phyloP scores from a whole-genome alignment of 306 rosid species.

The Amphicarpaea edgeworthii region DNA sequence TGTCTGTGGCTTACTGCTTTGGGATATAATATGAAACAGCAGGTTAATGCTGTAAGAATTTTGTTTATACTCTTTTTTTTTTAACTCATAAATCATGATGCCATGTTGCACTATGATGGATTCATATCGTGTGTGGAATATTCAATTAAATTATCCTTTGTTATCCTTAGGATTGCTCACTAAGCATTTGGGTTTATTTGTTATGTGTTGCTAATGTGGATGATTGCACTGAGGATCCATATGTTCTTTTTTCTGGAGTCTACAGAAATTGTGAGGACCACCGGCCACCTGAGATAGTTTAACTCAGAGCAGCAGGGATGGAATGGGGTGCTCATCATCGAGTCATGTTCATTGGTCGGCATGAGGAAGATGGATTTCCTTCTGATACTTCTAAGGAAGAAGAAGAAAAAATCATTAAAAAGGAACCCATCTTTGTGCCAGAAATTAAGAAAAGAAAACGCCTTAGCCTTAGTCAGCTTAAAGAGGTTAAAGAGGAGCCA shows the following conservation, averaged over 20 bases:
- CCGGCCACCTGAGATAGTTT: conserved; percentile 30
- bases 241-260: conserved; percentile 34
- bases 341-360: conserved; percentile 40
- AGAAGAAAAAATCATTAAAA: conserved; percentile 47
- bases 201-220: conserved; percentile 21
- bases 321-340: conserved; percentile 56
- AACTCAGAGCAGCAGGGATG: conserved; percentile 47
- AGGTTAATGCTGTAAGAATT: neutral
- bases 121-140: neutral
- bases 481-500: conserved; percentile 56
- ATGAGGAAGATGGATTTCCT: conserved; percentile 47
- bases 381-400: conserved; percentile 46
- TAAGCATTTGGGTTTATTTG: conserved; percentile 18
- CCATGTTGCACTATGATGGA: neutral
- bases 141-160: neutral
- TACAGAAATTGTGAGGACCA: conserved; percentile 33
- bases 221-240: conserved; percentile 12
- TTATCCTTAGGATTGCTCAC: neutral
- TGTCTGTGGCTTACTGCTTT: neutral
- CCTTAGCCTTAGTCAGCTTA: conserved; percentile 59
- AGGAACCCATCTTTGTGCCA: conserved; percentile 49
- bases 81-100: neutral
- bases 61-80: neutral
- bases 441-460: conserved; percentile 57
- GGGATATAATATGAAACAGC: neutral